phyloP scores from a whole-genome alignment of 768 basidiomycete species.

The Termitomyces eurrhizus region DNA sequence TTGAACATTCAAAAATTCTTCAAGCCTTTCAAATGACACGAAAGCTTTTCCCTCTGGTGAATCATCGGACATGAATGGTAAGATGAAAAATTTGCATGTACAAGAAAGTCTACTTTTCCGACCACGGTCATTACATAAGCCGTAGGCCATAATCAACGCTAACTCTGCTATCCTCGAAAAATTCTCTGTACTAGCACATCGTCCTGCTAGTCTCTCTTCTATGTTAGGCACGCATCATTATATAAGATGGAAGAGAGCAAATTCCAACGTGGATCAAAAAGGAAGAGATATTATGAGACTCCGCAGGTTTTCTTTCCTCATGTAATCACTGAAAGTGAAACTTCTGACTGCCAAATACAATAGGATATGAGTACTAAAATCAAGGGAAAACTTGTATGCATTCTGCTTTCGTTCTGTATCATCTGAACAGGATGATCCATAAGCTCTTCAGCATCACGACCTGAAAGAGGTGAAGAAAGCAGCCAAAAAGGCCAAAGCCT shows the following conservation, averaged over 20 bases:
- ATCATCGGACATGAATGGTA: constrained; percentile 29
- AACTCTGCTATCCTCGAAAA: too few relatives aligned
- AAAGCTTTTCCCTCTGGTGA: constrained; percentile 41
- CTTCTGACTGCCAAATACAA: constrained; percentile 15
- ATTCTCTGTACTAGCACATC: not conserved
- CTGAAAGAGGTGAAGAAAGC: constrained; percentile 70
- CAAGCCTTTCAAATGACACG: constrained; percentile 56
- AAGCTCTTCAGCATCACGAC: constrained; percentile 59
- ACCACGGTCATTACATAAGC: not conserved
- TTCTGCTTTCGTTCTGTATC: not conserved
- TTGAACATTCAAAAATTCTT: constrained; percentile 56
- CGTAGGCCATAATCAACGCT: too few relatives aligned
- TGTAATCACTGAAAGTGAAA: not conserved
- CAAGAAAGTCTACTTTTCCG: not conserved
- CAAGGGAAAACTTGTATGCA: constrained; percentile 53
- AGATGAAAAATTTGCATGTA: not conserved
- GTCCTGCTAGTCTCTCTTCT: not conserved
- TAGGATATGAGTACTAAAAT: constrained; percentile 42
- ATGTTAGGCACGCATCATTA: too few relatives aligned
- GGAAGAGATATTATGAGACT: constrained; percentile 36
- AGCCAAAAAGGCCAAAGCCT: constrained; percentile 75
- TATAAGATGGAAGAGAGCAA: constrained; percentile 8
- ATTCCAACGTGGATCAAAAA: constrained; percentile 30
- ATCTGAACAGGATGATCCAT: not conserved
- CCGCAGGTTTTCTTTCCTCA: constrained; percentile 26